Conservation (phyloP, 257 asterid genomes). For the Agastache rugosa region DNA sequence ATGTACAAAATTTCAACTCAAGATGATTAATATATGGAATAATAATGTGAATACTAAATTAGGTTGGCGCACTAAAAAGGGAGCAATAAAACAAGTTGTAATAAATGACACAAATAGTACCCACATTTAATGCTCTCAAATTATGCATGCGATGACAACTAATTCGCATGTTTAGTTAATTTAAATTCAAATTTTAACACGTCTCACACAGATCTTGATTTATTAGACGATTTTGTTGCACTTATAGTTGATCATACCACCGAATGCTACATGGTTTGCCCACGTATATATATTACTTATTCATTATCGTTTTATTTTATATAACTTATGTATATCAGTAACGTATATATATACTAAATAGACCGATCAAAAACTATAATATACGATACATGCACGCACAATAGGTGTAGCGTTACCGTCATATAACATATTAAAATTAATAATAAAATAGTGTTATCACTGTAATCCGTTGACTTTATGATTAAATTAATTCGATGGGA, state of each 20-base stretch:
- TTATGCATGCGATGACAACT: constrained; percentile 20
- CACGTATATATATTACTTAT: too few relatives aligned
- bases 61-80: background rate
- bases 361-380: too few relatives aligned
- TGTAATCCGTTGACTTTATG: constrained; percentile 36
- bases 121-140: constrained; percentile 25
- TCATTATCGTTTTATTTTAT: too few relatives aligned
- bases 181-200: too few relatives aligned
- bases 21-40: background rate
- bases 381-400: too few relatives aligned
- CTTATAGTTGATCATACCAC: too few relatives aligned
- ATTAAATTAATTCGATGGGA: constrained; percentile 27
- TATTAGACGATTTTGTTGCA: too few relatives aligned
- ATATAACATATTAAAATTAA: background rate
- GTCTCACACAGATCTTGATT: too few relatives aligned
- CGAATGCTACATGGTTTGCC: too few relatives aligned
- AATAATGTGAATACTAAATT: background rate
- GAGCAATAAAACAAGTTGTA: constrained; percentile 31
- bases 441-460: background rate
- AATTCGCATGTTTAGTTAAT: background rate
- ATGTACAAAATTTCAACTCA: background rate
- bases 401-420: background rate
- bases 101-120: constrained; percentile 34
- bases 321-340: too few relatives aligned
- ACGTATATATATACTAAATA: too few relatives aligned